Evolutionary conservation across 75 land plant genomes (phyloP).

Genomic region (Cryptomeria japonica): DNA sequence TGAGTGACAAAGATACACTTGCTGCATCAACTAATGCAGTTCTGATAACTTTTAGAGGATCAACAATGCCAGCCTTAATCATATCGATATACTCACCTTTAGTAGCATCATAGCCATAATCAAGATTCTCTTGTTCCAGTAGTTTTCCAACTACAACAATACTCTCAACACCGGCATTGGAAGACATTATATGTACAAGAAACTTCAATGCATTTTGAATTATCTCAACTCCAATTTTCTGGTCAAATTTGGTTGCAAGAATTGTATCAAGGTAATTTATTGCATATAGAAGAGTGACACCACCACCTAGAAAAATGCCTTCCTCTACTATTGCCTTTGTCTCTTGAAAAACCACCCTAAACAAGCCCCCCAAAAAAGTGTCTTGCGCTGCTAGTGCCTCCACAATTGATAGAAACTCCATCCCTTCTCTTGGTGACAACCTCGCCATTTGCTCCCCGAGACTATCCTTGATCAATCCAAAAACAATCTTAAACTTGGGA

Average conservation of each 20-base stretch:
- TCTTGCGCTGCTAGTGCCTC: too few relatives aligned
- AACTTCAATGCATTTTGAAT: conserved; percentile 87
- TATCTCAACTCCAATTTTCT: conserved; percentile 79
- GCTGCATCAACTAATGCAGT: conserved; percentile 90
- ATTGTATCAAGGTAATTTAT: conserved; percentile 69
- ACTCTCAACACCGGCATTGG: conserved; percentile 94
- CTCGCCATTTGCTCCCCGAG: too few relatives aligned
- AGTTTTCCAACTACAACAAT: conserved; percentile 90
- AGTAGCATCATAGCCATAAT: conserved; percentile 92
- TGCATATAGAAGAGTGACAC: conserved; percentile 88
- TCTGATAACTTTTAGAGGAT: conserved; percentile 88
- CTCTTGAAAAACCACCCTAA: too few relatives aligned
- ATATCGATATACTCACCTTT: conserved; percentile 92
- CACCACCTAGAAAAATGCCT: conserved; percentile 93
- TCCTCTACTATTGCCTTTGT: conserved; percentile 97
- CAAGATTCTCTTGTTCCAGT: conserved; percentile 77
- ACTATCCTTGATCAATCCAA: too few relatives aligned
- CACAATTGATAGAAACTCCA: too few relatives aligned
- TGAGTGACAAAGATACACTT: conserved; percentile 85
- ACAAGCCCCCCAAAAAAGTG: too few relatives aligned
- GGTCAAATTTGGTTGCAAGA: conserved; percentile 71
- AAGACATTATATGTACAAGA: conserved; percentile 80
- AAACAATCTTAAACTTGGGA: too few relatives aligned
- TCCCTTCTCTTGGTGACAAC: too few relatives aligned
- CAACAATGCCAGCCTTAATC: conserved; percentile 89